Evolutionary conservation across 108 stramenopile species (phyloP).

Genomic region (Cyclotella atomus): DNA sequence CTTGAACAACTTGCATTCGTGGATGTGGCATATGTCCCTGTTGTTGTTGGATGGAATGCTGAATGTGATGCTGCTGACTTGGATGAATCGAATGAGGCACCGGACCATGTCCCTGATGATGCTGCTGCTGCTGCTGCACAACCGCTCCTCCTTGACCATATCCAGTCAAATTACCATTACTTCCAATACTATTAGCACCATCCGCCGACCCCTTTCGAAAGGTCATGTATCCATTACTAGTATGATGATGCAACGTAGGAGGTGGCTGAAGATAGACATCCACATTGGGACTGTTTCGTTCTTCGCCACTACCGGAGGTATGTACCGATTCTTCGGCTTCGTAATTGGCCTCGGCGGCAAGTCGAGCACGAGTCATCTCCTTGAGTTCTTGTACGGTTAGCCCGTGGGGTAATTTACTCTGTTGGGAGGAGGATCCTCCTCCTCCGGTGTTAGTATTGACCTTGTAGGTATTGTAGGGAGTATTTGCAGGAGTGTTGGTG

Average conservation of each 20-base stretch:
- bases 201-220: constrained; percentile 13
- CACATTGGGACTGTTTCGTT: background rate
- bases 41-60: constrained; percentile 11
- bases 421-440: too few relatives aligned
- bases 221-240: background rate
- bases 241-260: background rate
- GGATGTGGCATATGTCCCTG: constrained; percentile 1
- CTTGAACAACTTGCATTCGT: background rate
- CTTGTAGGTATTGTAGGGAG: constrained; percentile 6
- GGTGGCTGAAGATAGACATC: background rate
- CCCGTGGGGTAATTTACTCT: constrained; percentile 84
- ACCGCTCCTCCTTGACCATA: too few relatives aligned
- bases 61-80: too few relatives aligned
- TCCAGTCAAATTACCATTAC: constrained; percentile 1
- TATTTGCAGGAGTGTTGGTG: background rate
- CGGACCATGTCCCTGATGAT: too few relatives aligned
- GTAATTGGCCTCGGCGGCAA: constrained; percentile 72
- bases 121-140: too few relatives aligned
- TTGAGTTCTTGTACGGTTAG: constrained; percentile 93
- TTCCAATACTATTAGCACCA: background rate
- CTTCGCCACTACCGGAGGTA: background rate
- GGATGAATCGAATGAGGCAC: too few relatives aligned
- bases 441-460: too few relatives aligned
- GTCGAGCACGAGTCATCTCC: constrained; percentile 90
- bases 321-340: constrained; percentile 8